phyloP scores from a whole-genome alignment of 2,329 filamentous ascomycete genomes.

The Hirsutella thompsonii region DNA sequence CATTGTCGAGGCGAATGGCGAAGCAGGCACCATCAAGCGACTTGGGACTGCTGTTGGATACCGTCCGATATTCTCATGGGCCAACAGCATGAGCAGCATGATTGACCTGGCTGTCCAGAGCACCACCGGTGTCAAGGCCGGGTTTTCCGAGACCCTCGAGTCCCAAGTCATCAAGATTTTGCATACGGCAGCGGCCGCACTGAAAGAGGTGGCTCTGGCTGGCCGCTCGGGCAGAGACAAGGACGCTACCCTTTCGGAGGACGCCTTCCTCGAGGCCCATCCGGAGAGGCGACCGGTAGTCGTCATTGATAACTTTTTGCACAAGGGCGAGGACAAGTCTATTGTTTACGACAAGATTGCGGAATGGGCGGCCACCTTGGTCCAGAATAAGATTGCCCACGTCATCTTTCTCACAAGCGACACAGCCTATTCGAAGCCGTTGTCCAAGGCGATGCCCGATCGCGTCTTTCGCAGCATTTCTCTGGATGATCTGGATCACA shows the following conservation, averaged over 20 bases:
- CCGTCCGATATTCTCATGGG: constrained; percentile 87
- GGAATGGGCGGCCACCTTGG: constrained; percentile 80
- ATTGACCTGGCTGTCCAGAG: constrained; percentile 87
- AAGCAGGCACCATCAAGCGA: constrained; percentile 70
- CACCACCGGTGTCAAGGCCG: constrained; percentile 86
- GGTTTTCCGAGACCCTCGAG: constrained; percentile 87
- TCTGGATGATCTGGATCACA: constrained; percentile 73
- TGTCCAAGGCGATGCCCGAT: constrained; percentile 80
- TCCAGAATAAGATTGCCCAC: constrained; percentile 80
- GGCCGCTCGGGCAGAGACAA: constrained; percentile 58
- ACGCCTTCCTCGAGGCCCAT: constrained; percentile 82
- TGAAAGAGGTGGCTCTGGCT: constrained; percentile 65
- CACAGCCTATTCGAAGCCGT: constrained; percentile 73
- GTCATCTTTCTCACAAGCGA: constrained; percentile 92
- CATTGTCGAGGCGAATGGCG: constrained; percentile 80
- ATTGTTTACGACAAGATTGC: constrained; percentile 69
- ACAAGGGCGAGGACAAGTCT: constrained; percentile 54
- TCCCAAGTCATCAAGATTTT: constrained; percentile 82
- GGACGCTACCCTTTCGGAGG: constrained; percentile 60
- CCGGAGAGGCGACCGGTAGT: constrained; percentile 74
- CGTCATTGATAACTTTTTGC: constrained; percentile 83
- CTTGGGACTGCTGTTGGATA: constrained; percentile 80
- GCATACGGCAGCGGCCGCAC: constrained; percentile 66
- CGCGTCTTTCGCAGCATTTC: constrained; percentile 79
- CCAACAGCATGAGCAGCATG: constrained; percentile 87